A percentile compares a stretch with the other conserved stretches of the same genome.
Evolutionary conservation across 2,329 filamentous ascomycete genomes (phyloP).

Genomic region (Metarhizium guizhouense): DNA sequence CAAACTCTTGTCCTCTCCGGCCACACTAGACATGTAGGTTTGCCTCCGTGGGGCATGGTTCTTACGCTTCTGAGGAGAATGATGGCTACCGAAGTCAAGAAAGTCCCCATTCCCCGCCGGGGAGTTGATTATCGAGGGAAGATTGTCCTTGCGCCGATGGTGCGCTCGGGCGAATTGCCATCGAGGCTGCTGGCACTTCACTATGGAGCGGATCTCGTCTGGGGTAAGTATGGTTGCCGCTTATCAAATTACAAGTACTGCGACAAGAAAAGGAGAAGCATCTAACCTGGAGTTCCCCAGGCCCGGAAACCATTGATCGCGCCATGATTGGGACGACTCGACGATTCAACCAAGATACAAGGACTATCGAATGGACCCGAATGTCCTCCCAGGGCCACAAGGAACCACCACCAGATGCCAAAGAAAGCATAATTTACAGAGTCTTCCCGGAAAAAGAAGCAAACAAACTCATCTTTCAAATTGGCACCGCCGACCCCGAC

Average conservation of each 20-base stretch:
- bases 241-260: not conserved
- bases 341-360: slow-evolving; percentile 64
- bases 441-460: slow-evolving; percentile 72
- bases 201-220: slow-evolving; percentile 94
- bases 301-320: slow-evolving; percentile 89
- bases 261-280: not conserved
- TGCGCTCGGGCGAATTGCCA: slow-evolving; percentile 90
- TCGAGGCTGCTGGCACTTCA: slow-evolving; percentile 81
- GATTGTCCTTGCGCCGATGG: slow-evolving; percentile 94
- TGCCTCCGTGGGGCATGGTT: slow-evolving; percentile 19
- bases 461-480: slow-evolving; percentile 74
- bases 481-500: slow-evolving; percentile 78
- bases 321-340: slow-evolving; percentile 82
- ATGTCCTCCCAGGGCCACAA: slow-evolving; percentile 61
- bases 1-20: not conserved
- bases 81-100: slow-evolving; percentile 53
- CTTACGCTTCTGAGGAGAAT: slow-evolving; percentile 31
- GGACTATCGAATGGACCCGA: slow-evolving; percentile 79
- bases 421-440: slow-evolving; percentile 70
- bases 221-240: slow-evolving; percentile 49
- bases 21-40: slow-evolving; percentile 10
- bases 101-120: slow-evolving; percentile 74
- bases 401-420: slow-evolving; percentile 41
- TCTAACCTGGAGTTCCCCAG: slow-evolving; percentile 26
- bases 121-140: slow-evolving; percentile 93